Evolutionary conservation across 768 basidiomycete species (phyloP).

Genomic region (Russula earlei): DNA sequence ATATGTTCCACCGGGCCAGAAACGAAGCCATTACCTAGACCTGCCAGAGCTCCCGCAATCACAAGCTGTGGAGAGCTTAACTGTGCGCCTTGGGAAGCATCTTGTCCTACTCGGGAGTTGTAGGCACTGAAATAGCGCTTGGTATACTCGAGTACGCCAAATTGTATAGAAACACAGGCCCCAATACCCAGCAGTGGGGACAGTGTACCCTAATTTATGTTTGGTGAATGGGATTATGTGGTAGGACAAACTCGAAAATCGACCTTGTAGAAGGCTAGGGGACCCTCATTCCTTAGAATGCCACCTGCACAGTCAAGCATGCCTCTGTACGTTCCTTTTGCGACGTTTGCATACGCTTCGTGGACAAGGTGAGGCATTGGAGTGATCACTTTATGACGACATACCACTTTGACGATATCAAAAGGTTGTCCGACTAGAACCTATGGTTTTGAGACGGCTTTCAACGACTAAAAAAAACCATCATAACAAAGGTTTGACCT

Average conservation of each 20-base stretch:
- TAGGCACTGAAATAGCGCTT: conserved; percentile 68
- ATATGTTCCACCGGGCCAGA: conserved; percentile 97
- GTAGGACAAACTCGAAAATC: conserved; percentile 8
- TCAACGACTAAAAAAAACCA: conserved; percentile 8
- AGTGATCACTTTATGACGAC: conserved; percentile 27
- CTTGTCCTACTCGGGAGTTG: conserved; percentile 49
- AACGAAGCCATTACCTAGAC: conserved; percentile 83
- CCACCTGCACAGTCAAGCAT: conserved; percentile 88
- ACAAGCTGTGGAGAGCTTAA: conserved; percentile 61
- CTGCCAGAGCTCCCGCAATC: conserved; percentile 72
- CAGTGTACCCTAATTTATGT: conserved; percentile 60
- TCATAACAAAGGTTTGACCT: conserved; percentile 37
- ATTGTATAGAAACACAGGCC: conserved; percentile 93
- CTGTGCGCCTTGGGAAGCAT: conserved; percentile 54
- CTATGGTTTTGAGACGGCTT: conserved; percentile 29
- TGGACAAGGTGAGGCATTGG: conserved; percentile 8
- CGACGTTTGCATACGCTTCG: conserved; percentile 88
- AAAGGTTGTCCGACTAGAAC: conserved; percentile 91
- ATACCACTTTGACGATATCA: conserved; percentile 93
- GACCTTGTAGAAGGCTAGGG: conserved; percentile 93
- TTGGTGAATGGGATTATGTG: neutral
- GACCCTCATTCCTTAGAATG: conserved; percentile 85
- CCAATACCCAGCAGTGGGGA: conserved; percentile 89
- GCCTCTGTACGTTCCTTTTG: conserved; percentile 80
- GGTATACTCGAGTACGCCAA: conserved; percentile 77